Evolutionary conservation across 768 basidiomycete genomes (phyloP), one percentile per base, ranked within the genome.

Genomic region (Agaricus bisporus): DNA sequence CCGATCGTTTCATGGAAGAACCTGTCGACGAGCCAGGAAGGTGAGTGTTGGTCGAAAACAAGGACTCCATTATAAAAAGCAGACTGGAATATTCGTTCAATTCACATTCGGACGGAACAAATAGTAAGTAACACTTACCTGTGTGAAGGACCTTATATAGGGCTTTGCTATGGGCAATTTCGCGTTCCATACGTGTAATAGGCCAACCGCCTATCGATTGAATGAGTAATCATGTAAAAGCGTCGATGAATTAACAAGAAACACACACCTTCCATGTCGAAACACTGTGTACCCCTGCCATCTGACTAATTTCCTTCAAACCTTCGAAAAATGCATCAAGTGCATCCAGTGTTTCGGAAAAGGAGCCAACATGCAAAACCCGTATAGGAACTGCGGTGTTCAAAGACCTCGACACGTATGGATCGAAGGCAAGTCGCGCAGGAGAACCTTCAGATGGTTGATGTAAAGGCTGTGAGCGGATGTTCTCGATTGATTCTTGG

Each of bases 341-440:
- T 1, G 72, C 68, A 25, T 73, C 59, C 80, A 85, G 91, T 0
- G 76, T 78, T 2, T 72, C 63, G 28, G 75, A 68, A 44, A 76
- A 68, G 4, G 75, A 59, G 0, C 81, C 80, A 0, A 83, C 61
- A 22, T 72, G 68, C 8, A 88, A 68, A 4, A 81, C 68, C n/a
- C 85, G 80, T 17, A 87, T 77, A 0, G 89, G 89, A 59, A 87
- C 79, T 52, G 79, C 80, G 28, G 81, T 83, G 43, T 80, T 81
- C 2, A 91, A 71, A 25, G 76, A 73, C n/a, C 88, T 81, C 2
- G 81, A 77, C 44, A 88, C 78, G 48, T 76, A 72, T 0, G 85
- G 81, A 59, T 91, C 86, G 45, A 91, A 87, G 1, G 79, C 80
- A 2, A 74, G 67, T 15, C 62, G 65, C 0, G 79, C 82, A 0